These are phyloP conservation scores for Psilocybe cyanescens DNA, from an alignment of 768 basidiomycete species.

Conservation along the genomic window DNA sequence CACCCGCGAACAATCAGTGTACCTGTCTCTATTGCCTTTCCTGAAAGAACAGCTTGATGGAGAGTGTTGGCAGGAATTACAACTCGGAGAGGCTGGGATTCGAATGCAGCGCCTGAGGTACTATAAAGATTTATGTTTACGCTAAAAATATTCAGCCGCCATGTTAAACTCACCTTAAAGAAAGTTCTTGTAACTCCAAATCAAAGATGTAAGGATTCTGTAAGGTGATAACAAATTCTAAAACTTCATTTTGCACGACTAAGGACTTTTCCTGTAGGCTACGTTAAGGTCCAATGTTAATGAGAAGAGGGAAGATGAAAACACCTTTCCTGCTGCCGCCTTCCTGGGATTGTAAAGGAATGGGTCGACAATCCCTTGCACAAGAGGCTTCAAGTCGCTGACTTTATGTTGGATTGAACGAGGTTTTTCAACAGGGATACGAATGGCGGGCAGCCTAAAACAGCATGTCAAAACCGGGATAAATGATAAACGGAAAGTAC, in stretches of 20 bases:
- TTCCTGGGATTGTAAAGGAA: conserved; percentile 94
- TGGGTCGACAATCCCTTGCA: conserved; percentile 69
- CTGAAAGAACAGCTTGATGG: conserved; percentile 74
- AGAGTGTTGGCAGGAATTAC: conserved; percentile 75
- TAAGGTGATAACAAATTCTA: conserved; percentile 85
- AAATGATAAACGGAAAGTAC: conserved; percentile 22
- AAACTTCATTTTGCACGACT: conserved; percentile 80
- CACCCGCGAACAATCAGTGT: conserved; percentile 78
- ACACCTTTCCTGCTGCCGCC: conserved; percentile 59
- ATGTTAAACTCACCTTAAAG: conserved; percentile 65
- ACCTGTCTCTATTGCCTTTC: conserved; percentile 68
- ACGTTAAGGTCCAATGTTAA: conserved; percentile 1
- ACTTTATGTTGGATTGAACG: conserved; percentile 50
- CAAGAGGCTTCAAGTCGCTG: conserved; percentile 48
- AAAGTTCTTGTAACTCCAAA: conserved; percentile 81
- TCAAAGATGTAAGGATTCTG: conserved; percentile 94
- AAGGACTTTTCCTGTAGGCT: conserved; percentile 54
- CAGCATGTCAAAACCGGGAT: not conserved
- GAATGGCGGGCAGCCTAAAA: conserved; percentile 69
- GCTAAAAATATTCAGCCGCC: not conserved
- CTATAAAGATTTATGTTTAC: conserved; percentile 43
- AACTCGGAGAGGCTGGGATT: conserved; percentile 64
- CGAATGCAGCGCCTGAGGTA: conserved; percentile 80
- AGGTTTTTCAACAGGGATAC: conserved; percentile 76
- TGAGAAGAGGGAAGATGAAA: conserved; percentile 13